Base-by-base conservation (phyloP, 495 filamentous ascomycete genomes). In the Lasiosphaeriaceae sp. region DNA sequence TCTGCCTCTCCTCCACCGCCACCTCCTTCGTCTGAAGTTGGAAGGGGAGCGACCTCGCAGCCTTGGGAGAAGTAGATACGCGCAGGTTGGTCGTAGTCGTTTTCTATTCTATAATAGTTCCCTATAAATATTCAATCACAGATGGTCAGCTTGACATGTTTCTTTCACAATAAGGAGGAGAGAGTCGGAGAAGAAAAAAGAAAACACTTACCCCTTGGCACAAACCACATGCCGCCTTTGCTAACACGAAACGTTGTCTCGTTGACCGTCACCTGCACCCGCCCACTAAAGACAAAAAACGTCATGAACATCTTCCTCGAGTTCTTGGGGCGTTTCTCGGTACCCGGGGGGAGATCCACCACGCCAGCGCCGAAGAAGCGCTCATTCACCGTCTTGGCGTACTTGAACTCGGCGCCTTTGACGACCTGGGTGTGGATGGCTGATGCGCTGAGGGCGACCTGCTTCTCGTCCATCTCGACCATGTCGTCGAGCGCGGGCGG, bases 231-330 rank as follows among this genome's bases (percentile, higher is more conserved):
- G 26, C 92, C 91, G 26, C 92, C 92, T 63, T 89, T 89, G 12
- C 86, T 82, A 56, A 96, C 89, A 57, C 85, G 80, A 67, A 96
- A 97, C 59, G 77, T 77, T n/a, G 84, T 89, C n/a, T 87, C 86
- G 58, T 88, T 88, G 12, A 97, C 82, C 47, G 83, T 86, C 22
- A 90, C 89, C 61, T 77, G 69, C 35, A 96, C 90, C 48, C 84
- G 80, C 7, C 94, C 94, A 20, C 77, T 70, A 55, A 88, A 83
- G 29, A 98, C 87, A 68, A 94, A 97, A 66, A 98, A 97, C 0
- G 88, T 86, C 86, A 97, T 90, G 60, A 96, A 91, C 87, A 96
- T 96, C 71, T 87, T 90, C 51, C 93, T 82, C 4, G 87, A 86
- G 64, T 96, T 96, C 77, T 97, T 98, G 17, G 84, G 80, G 59